Conservation (phyloP, 2,329 filamentous ascomycete species). For the Onygena corvina region DNA sequence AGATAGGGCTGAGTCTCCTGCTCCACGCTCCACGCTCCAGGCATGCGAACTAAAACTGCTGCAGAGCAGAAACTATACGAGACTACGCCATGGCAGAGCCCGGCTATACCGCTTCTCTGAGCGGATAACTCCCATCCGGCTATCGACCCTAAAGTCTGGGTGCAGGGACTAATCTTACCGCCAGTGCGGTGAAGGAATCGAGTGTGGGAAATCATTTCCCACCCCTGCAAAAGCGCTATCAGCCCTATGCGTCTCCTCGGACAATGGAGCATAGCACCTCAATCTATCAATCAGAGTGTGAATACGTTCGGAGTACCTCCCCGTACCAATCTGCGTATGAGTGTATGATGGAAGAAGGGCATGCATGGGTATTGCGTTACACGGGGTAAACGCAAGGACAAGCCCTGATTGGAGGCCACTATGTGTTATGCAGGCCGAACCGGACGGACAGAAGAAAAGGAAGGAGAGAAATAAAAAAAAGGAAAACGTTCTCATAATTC, state of each 20-base stretch:
- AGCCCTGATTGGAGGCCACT: not conserved
- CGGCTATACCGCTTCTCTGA: not conserved
- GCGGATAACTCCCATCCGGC: not conserved
- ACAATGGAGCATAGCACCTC: not conserved
- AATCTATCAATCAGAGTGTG: constrained; percentile 1
- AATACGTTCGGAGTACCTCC: not conserved
- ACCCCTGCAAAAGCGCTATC: not conserved
- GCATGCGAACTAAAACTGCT: too few relatives aligned
- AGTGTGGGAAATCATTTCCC: not conserved
- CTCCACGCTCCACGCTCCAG: too few relatives aligned
- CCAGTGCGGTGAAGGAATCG: not conserved
- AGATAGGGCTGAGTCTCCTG: constrained; percentile 4
- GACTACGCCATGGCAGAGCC: not conserved
- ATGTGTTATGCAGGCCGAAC: not conserved
- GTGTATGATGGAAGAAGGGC: not conserved
- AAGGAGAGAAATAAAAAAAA: too few relatives aligned
- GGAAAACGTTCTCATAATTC: not conserved
- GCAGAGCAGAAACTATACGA: not conserved
- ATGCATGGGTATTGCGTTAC: not conserved
- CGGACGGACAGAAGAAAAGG: too few relatives aligned
- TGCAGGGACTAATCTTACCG: not conserved
- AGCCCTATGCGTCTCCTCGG: constrained; percentile 1
- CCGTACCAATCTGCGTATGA: not conserved
- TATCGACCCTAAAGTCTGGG: not conserved
- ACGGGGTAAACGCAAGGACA: not conserved